These are phyloP conservation scores for Elaphomyces granulatus DNA, from an alignment of 495 filamentous ascomycete genomes.

Conservation along the genomic window DNA sequence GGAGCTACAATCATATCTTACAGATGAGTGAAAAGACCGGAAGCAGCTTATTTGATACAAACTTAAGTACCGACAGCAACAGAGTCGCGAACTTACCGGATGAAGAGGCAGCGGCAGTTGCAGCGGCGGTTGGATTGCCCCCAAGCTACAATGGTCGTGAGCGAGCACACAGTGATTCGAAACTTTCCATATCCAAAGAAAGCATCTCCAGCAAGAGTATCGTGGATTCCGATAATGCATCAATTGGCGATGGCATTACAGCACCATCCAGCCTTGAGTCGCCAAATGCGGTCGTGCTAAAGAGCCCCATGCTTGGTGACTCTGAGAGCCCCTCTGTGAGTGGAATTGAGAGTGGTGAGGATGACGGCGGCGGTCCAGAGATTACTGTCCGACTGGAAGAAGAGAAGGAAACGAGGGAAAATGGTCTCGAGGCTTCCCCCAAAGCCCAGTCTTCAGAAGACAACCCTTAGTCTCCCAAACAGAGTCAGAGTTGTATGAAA, in stretches of 20 bases:
- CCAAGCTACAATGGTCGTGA: conserved; percentile 13
- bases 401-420: too few species aligned
- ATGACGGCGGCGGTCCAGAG: not conserved
- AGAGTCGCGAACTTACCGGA: conserved; percentile 28
- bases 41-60: conserved; percentile 41
- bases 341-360: conserved; percentile 28
- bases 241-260: not conserved
- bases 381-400: not conserved
- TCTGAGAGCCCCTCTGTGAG: conserved; percentile 27
- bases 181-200: conserved; percentile 39
- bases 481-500: too few species aligned
- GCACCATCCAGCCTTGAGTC: not conserved
- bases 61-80: conserved; percentile 28
- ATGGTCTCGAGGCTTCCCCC: too few species aligned
- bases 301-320: conserved; percentile 17
- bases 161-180: conserved; percentile 25
- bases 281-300: conserved; percentile 16
- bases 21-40: conserved; percentile 40
- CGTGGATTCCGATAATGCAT: conserved; percentile 1
- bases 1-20: conserved; percentile 69
- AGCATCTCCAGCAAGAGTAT: conserved; percentile 33
- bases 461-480: too few species aligned
- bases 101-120: conserved; percentile 57
- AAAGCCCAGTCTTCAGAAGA: too few species aligned
- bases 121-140: conserved; percentile 53